Evolutionary conservation across 495 filamentous ascomycete genomes (phyloP), one percentile per base, ranked within the genome.

Genomic region (Penicillium subrubescens): DNA sequence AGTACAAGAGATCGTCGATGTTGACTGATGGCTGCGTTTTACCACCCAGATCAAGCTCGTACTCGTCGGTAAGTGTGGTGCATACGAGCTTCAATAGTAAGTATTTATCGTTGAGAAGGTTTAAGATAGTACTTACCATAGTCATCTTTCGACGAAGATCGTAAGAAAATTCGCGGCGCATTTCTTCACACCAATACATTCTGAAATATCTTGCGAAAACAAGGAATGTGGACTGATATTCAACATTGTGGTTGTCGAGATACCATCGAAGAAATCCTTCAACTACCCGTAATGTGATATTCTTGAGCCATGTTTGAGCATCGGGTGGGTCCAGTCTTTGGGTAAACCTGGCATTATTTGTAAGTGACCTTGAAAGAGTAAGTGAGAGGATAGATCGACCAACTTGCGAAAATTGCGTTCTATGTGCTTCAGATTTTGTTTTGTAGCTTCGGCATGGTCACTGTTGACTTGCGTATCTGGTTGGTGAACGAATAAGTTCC

Each of bases 1-100:
- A 61, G 31, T 63, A 67, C 7, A 73, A 59, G 8, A 73, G 57
- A 46, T 69, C 60, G 41, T 73, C 55, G 51, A 66, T 62, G 19
- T 46, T 66, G 15, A 62, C 44, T 14, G 33, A 50, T 6, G 46
- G 59, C 35, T 62, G 37, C 31, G 46, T 31, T 12, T 55, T 41
- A 44, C 39, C 54, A 15, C 43, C 27, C 10, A 53, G 11, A 37
- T 66, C 33, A 59, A 66, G 59, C 23, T 62, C 53, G 37, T 66
- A 62, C 31, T 66, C 35, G 44, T 62, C 52, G 14, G 60, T 46
- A 11, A 62, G 27, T 8, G 52, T 62, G 27, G 10, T 41, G 27
- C 12, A 35, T 23, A 62, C 52, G 19, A 62, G 52, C 60, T 62
- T 43, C 3, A 29, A 35, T 8, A 57, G 33, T 62, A 34, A 62